Evolutionary conservation across 2,329 filamentous ascomycete species (phyloP).

Genomic region (Alternaria rosae): DNA sequence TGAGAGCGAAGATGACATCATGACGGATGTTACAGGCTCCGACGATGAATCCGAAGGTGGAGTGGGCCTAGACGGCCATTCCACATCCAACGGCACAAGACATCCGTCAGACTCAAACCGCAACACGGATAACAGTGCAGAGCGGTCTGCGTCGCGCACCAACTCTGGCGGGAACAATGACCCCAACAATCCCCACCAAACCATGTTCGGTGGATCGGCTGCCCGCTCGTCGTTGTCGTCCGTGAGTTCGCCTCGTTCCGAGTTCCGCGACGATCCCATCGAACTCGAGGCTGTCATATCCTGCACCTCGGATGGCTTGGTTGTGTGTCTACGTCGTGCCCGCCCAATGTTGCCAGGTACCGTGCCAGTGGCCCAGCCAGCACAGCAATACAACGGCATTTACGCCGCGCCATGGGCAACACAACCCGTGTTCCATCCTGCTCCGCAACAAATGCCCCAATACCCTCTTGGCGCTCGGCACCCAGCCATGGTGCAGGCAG

Average conservation of each 20-base stretch:
- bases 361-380: constrained; percentile 28
- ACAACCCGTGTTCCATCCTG: constrained; percentile 64
- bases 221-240: constrained; percentile 41
- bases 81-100: constrained; percentile 25
- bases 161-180: constrained; percentile 58
- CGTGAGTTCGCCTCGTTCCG: constrained; percentile 31
- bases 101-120: constrained; percentile 25
- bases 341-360: constrained; percentile 69
- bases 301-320: constrained; percentile 86
- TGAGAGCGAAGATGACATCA: constrained; percentile 58
- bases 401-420: constrained; percentile 83
- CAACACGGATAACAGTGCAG: constrained; percentile 25
- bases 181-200: constrained; percentile 44
- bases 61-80: constrained; percentile 47
- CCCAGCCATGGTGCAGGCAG: constrained; percentile 55
- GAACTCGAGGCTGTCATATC: constrained; percentile 91
- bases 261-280: constrained; percentile 55
- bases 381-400: constrained; percentile 59
- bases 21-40: constrained; percentile 58
- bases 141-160: constrained; percentile 41
- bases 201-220: constrained; percentile 37
- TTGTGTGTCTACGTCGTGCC: constrained; percentile 79
- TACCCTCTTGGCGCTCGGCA: constrained; percentile 47
- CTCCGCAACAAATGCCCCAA: constrained; percentile 47
- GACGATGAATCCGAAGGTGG: constrained; percentile 59